Percentiles rank a stretch among this genome's conserved stretches.
Conservation (phyloP, 2,329 filamentous ascomycete species). For the Macrophomina tecta region DNA sequence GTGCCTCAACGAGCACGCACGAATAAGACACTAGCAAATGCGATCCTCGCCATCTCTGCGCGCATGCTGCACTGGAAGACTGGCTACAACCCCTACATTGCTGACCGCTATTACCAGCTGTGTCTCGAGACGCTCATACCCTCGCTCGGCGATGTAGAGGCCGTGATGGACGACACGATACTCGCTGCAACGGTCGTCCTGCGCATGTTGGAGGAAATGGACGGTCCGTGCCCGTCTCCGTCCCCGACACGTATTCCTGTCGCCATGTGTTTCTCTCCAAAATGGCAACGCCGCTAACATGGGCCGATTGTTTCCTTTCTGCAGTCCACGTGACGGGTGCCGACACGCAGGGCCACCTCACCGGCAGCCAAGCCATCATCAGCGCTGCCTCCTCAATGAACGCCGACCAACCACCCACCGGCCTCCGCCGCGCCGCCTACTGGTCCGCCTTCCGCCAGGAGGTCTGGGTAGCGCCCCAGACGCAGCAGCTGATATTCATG, state of each 20-base stretch:
- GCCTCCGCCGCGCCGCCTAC: conserved; percentile 44
- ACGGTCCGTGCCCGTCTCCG: conserved; percentile 35
- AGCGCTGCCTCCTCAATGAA: conserved; percentile 31
- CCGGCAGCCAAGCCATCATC: conserved; percentile 33
- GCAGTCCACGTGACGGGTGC: conserved; percentile 41
- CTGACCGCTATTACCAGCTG: conserved; percentile 50
- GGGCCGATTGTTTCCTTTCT: background rate
- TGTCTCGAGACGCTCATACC: conserved; percentile 51
- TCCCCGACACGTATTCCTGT: background rate
- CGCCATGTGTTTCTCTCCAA: too few species aligned
- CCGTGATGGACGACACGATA: conserved; percentile 48
- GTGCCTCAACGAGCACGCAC: conserved; percentile 45
- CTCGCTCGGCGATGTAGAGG: conserved; percentile 46
- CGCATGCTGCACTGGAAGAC: conserved; percentile 49
- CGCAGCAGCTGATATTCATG: conserved; percentile 30
- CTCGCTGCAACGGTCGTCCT: conserved; percentile 51
- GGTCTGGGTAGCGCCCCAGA: conserved; percentile 38
- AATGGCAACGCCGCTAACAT: too few species aligned
- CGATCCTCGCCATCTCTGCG: conserved; percentile 50
- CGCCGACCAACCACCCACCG: conserved; percentile 27
- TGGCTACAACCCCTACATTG: conserved; percentile 48
- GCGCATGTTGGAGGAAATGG: conserved; percentile 50
- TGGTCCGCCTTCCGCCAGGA: conserved; percentile 48
- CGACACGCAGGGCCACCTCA: conserved; percentile 47
- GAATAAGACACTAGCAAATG: conserved; percentile 50